Evolutionary conservation across 306 rosid species (phyloP), one percentile per base, ranked within the genome.

Genomic region (Geum urbanum): DNA sequence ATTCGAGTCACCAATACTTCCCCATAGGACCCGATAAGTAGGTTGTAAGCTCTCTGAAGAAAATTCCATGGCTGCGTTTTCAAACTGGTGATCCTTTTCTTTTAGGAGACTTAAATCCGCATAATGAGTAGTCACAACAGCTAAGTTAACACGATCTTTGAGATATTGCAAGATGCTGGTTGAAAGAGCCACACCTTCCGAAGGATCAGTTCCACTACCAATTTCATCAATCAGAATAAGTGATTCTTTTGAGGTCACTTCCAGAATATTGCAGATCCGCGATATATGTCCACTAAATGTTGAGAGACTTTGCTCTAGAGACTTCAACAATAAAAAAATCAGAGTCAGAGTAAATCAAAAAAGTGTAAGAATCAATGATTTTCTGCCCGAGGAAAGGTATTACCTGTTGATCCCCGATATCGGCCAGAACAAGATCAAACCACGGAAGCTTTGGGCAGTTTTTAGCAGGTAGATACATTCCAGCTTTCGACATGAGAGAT

Each of bases 351-450:
- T 71, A 79, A 72, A 80, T 58, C 65, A 66, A 71, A 80, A 73
- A 80, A 78, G 72, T 69, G 50, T 70, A 65, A 78, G 71, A 69
- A 61, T 74, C 74, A 69, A 80, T 27, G 74, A 71, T 61, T 70
- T 61, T 71, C 70, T 61, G 66, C 78, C 70, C 77, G 35, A 76
- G 69, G 19, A 57, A 75, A 77, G 67, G 71, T 77, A 77, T 70
- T 86, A 92, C 98, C 98, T 92, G 98, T 43, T 86, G 94, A 83
- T 92, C 98, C 78, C 98, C 98, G 61, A 92, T 88, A 84, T 90
- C 94, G 18, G 94, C 94, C 59, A 92, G 86, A 82, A 92, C 82
- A 77, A 88, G 86, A 82, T 92, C 91, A 80, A 90, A 92, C 98
- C 98, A 92, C 13, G 98, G 97, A 81, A 92, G 89, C 72, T 77